Conservation (phyloP, 495 filamentous ascomycete genomes). For the Penicillium manginii region DNA sequence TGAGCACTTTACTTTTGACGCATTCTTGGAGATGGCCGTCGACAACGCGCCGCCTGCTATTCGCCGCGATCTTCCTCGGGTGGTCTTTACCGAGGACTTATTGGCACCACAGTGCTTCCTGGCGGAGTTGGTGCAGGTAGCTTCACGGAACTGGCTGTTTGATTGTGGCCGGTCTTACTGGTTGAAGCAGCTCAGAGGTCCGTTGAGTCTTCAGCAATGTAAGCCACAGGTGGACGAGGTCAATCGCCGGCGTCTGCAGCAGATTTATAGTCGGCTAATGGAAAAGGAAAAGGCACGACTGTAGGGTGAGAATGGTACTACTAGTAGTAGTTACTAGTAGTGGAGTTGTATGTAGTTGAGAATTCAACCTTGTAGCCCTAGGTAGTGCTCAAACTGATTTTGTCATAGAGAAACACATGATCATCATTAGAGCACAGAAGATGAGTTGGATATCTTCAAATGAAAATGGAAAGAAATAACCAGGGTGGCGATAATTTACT, state of each 20-base stretch:
- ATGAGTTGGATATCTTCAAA: no score
- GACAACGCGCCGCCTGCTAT: slow-evolving; percentile 27
- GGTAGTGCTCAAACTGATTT: no score
- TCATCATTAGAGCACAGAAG: no score
- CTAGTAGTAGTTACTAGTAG: no score
- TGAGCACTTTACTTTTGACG: slow-evolving; percentile 34
- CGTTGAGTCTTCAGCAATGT: slow-evolving; percentile 34
- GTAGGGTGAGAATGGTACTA: not conserved
- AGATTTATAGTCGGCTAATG: slow-evolving; percentile 20
- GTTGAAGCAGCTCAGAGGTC: slow-evolving; percentile 37
- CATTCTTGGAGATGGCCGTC: slow-evolving; percentile 25
- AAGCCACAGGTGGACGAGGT: slow-evolving; percentile 33
- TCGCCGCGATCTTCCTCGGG: slow-evolving; percentile 26
- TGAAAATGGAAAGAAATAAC: not conserved
- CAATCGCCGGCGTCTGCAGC: slow-evolving; percentile 26
- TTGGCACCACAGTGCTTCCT: slow-evolving; percentile 35
- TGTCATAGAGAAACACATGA: no score
- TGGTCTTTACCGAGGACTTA: slow-evolving; percentile 36
- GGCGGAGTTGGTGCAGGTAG: slow-evolving; percentile 40
- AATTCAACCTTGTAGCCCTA: no score
- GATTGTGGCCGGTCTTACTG: slow-evolving; percentile 44
- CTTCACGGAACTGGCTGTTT: slow-evolving; percentile 41
- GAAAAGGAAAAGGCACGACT: slow-evolving; percentile 28
- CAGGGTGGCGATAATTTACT: no score
- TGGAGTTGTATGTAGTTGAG: not conserved